A percentile compares a stretch with the other conserved stretches of the same genome.
phyloP scores from a whole-genome alignment of 176 grass and related monocot genomes.

The Zizania latifolia region DNA sequence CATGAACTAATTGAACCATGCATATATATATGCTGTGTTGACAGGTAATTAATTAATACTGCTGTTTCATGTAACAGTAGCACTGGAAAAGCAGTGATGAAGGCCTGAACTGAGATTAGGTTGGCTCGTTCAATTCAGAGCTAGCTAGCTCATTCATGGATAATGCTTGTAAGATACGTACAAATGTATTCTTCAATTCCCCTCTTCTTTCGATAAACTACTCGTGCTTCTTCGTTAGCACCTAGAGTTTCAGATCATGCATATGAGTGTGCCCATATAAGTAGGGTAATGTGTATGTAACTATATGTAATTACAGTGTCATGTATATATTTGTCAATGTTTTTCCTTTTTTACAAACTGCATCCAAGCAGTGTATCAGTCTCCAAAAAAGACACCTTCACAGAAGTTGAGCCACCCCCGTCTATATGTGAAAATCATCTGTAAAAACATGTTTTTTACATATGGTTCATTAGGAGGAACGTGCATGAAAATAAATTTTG shows the following conservation, averaged over 20 bases:
- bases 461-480: too few relatives aligned
- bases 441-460: too few relatives aligned
- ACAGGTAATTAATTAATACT: background rate
- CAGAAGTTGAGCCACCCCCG: too few relatives aligned
- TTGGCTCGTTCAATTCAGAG: too few relatives aligned
- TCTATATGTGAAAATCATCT: too few relatives aligned
- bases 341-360: background rate
- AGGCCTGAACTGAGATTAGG: background rate
- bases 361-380: background rate
- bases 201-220: background rate
- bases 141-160: too few relatives aligned
- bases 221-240: background rate
- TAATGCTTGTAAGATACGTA: background rate
- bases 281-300: background rate
- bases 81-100: background rate
- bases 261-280: background rate
- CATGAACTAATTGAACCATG: background rate
- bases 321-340: background rate
- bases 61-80: constrained; percentile 3
- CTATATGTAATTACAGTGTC: background rate
- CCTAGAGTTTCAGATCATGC: background rate
- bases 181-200: background rate
- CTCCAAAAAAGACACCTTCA: too few relatives aligned
- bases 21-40: background rate
- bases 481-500: too few relatives aligned